A percentile compares a stretch with the other conserved stretches of the same genome.
phyloP scores from a whole-genome alignment of 2,329 filamentous ascomycete species.

The Ceratocystiopsis sp. region DNA sequence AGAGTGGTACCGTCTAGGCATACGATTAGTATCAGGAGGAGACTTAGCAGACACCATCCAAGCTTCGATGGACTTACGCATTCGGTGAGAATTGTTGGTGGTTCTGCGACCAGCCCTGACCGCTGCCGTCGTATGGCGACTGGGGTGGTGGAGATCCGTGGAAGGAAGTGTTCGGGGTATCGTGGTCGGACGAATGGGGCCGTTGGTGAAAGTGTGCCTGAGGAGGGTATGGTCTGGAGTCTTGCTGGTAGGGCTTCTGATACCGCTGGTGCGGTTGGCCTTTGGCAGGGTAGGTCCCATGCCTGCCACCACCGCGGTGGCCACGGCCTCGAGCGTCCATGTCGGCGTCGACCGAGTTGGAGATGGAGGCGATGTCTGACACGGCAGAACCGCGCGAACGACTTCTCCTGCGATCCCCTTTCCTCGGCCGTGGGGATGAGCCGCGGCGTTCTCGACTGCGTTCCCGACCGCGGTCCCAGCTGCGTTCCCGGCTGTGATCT shows the following conservation, averaged over 20 bases:
- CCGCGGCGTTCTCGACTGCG: not conserved
- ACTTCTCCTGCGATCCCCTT: slow-evolving; percentile 17
- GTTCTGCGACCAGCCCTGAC: slow-evolving; percentile 20
- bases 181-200: slow-evolving; percentile 22
- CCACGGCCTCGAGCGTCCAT: slow-evolving; percentile 27
- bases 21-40: not conserved
- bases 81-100: slow-evolving; percentile 22
- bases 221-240: not conserved
- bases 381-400: slow-evolving; percentile 11
- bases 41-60: not conserved
- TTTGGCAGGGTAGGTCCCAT: slow-evolving; percentile 19
- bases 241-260: not conserved
- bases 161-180: slow-evolving; percentile 25
- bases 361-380: slow-evolving; percentile 24
- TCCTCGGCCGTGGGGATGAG: slow-evolving; percentile 7
- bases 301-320: slow-evolving; percentile 18
- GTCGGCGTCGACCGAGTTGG: slow-evolving; percentile 33
- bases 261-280: slow-evolving; percentile 18
- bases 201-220: slow-evolving; percentile 2
- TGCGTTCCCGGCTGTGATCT: no score
- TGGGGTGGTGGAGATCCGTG: slow-evolving; percentile 26
- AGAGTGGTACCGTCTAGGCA: slow-evolving; percentile 42
- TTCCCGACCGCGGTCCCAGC: not conserved
- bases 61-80: slow-evolving; percentile 18
- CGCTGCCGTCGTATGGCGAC: slow-evolving; percentile 23